Evolutionary conservation across 352 stramenopile species (phyloP).

Genomic region (Globisporangium iwayamae): DNA sequence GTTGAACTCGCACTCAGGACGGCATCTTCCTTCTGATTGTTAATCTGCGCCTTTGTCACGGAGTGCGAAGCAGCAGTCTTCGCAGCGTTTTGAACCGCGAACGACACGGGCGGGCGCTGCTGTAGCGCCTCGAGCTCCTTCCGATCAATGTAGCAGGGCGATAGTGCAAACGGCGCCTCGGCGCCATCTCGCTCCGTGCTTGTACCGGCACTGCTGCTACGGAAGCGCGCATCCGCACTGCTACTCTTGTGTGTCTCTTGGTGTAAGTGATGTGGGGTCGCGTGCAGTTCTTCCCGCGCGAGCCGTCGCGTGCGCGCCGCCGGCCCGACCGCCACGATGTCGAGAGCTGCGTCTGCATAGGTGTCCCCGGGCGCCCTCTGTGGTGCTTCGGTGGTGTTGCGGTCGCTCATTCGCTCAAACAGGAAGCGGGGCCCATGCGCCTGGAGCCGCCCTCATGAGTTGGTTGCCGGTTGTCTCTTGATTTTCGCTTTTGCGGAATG

Average conservation of each 20-base stretch:
- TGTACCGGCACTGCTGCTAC: background rate
- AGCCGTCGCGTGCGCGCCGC: slow-evolving; percentile 14
- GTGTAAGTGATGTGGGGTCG: background rate
- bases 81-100: slow-evolving; percentile 34
- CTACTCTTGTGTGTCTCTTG: background rate
- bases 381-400: background rate
- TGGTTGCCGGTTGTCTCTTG: background rate
- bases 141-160: slow-evolving; percentile 29
- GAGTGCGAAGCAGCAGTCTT: background rate
- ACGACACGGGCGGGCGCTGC: slow-evolving; percentile 31
- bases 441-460: background rate
- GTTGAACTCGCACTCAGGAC: background rate
- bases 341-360: background rate
- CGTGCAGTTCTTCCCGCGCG: slow-evolving; percentile 12
- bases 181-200: background rate
- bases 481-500: too few species aligned
- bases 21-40: slow-evolving; percentile 18
- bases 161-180: slow-evolving; percentile 26
- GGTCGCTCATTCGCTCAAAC: background rate
- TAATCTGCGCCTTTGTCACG: slow-evolving; percentile 7
- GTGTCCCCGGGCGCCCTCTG: background rate
- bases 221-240: background rate
- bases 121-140: slow-evolving; percentile 30
- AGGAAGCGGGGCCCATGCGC: background rate
- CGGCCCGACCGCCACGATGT: slow-evolving; percentile 2